Percentiles rank a stretch among this genome's conserved stretches.
Evolutionary conservation across 257 asterid genomes (phyloP).

Genomic region (Ilex aquifolium): DNA sequence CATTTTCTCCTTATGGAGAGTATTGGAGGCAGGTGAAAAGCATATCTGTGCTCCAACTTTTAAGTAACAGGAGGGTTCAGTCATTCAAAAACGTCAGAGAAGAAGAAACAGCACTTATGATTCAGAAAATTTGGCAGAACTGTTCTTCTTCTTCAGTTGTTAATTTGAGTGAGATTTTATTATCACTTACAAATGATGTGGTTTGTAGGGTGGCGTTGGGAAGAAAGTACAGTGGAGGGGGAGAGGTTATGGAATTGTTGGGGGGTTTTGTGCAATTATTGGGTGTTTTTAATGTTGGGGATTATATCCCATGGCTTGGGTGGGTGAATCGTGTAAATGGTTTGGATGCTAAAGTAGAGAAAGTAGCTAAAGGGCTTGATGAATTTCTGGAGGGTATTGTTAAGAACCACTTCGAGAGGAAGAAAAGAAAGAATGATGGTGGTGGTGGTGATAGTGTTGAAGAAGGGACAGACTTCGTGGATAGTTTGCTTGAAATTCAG

Average conservation of each 20-base stretch:
- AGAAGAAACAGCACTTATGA: background rate
- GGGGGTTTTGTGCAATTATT: too few relatives aligned
- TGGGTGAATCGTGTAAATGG: slow-evolving; percentile 31
- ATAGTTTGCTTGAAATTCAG: slow-evolving; percentile 6
- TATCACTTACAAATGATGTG: slow-evolving; percentile 19
- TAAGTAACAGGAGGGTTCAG: slow-evolving; percentile 4
- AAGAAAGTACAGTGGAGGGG: slow-evolving; percentile 18
- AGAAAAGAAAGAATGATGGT: too few relatives aligned
- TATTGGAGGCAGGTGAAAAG: background rate
- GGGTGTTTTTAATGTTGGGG: slow-evolving; percentile 24
- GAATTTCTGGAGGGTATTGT: slow-evolving; percentile 31
- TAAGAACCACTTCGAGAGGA: slow-evolving; percentile 6
- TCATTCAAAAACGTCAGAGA: background rate
- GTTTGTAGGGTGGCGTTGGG: slow-evolving; percentile 14
- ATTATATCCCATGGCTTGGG: slow-evolving; percentile 35
- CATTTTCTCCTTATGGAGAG: background rate
- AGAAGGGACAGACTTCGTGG: background rate
- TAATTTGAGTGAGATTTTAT: slow-evolving; percentile 21
- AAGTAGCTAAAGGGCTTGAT: slow-evolving; percentile 23
- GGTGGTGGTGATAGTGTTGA: too few relatives aligned
- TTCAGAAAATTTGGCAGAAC: background rate
- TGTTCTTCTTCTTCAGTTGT: background rate
- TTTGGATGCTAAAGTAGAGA: slow-evolving; percentile 22
- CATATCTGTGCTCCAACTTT: background rate
- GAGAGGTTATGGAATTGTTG: slow-evolving; percentile 17